Evolutionary conservation across 352 stramenopile species (phyloP).

Genomic region (Phytophthora niederhauseri): DNA sequence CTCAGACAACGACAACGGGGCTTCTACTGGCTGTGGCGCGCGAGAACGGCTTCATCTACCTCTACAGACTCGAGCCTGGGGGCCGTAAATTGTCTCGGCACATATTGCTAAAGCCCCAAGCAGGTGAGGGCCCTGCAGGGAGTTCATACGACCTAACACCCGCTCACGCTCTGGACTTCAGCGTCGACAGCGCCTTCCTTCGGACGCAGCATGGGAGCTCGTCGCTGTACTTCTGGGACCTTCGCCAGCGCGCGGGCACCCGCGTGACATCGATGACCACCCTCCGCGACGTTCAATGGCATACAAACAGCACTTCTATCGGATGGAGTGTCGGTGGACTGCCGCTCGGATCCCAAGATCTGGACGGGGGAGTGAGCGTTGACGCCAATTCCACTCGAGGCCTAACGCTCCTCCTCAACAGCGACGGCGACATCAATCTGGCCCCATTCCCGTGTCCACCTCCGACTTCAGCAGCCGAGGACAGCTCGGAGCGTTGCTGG

Average conservation of each 20-base stretch:
- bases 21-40: constrained; percentile 53
- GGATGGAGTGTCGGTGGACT: constrained; percentile 39
- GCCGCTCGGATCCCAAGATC: not conserved
- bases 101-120: constrained; percentile 59
- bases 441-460: constrained; percentile 34
- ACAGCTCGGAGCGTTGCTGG: constrained; percentile 25
- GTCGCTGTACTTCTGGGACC: constrained; percentile 64
- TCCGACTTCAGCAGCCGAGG: not conserved
- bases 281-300: constrained; percentile 59
- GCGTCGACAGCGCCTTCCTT: constrained; percentile 58
- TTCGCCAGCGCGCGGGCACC: constrained; percentile 50
- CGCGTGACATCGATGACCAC: constrained; percentile 50
- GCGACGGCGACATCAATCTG: constrained; percentile 27
- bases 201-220: constrained; percentile 53
- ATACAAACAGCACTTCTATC: constrained; percentile 53
- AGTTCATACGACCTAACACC: constrained; percentile 12
- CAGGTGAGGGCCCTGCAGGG: constrained; percentile 9
- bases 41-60: constrained; percentile 70
- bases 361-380: constrained; percentile 11
- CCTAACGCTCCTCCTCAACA: constrained; percentile 23
- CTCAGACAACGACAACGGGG: constrained; percentile 29
- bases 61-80: constrained; percentile 61
- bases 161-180: constrained; percentile 69
- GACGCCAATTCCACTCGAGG: constrained; percentile 18
- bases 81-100: constrained; percentile 48